Evolutionary conservation across 768 basidiomycete species (phyloP).

Genomic region (Boletellus ananas): DNA sequence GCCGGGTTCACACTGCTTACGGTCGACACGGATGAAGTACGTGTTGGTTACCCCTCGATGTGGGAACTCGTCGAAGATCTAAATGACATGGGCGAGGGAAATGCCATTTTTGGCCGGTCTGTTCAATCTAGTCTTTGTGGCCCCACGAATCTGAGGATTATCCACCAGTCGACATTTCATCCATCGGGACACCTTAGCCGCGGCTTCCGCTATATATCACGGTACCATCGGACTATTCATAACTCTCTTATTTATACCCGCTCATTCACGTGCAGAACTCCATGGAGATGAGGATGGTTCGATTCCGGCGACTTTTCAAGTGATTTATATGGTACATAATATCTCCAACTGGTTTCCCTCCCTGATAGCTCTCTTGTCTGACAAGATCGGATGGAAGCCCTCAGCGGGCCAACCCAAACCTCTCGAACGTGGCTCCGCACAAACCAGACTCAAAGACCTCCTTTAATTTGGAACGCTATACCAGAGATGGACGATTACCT

Average conservation of each 20-base stretch:
- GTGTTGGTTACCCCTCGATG: slow-evolving; percentile 88
- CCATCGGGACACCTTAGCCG: slow-evolving; percentile 82
- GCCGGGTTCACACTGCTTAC: slow-evolving; percentile 94
- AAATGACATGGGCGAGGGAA: slow-evolving; percentile 95
- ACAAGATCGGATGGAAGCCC: slow-evolving; percentile 83
- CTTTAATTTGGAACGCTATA: slow-evolving; percentile 30
- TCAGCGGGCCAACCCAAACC: slow-evolving; percentile 62
- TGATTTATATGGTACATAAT: slow-evolving; percentile 81
- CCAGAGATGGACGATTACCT: no score
- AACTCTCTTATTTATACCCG: not conserved
- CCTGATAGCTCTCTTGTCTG: not conserved
- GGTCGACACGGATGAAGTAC: slow-evolving; percentile 92
- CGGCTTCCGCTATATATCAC: slow-evolving; percentile 91
- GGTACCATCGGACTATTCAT: slow-evolving; percentile 42
- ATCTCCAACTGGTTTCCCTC: not conserved
- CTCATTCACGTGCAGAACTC: slow-evolving; percentile 50
- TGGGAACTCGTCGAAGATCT: slow-evolving; percentile 95
- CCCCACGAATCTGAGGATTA: not conserved
- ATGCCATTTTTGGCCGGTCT: slow-evolving; percentile 83
- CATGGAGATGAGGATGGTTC: slow-evolving; percentile 81
- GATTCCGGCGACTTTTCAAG: slow-evolving; percentile 92
- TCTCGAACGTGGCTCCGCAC: slow-evolving; percentile 57
- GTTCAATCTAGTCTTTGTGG: slow-evolving; percentile 11
- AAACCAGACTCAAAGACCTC: slow-evolving; percentile 60
- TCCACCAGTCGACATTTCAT: slow-evolving; percentile 56